A percentile compares a stretch with the other conserved stretches of the same genome.
phyloP scores from a whole-genome alignment of 176 grass and related monocot species.

The Oryza rufipogon region DNA sequence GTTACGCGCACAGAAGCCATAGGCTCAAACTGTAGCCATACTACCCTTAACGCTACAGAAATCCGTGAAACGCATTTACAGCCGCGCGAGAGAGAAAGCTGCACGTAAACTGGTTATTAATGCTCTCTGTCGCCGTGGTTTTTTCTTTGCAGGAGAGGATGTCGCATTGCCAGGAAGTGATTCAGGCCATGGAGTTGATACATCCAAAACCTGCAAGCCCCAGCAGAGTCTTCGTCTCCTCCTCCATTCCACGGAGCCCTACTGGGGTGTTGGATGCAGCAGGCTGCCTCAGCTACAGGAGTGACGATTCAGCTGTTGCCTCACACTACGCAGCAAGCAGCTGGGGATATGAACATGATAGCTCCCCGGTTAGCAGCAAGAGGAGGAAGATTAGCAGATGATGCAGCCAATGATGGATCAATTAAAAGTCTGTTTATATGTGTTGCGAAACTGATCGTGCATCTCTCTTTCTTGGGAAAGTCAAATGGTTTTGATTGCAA shows the following conservation, averaged over 20 bases:
- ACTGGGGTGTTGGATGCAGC: slow-evolving; percentile 88
- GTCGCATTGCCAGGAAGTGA: slow-evolving; percentile 57
- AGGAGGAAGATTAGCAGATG: slow-evolving; percentile 88
- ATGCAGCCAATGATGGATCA: slow-evolving; percentile 33
- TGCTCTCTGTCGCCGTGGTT: slow-evolving; percentile 17
- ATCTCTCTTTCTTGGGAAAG: slow-evolving; percentile 7
- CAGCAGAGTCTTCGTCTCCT: not conserved
- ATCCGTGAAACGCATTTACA: slow-evolving; percentile 41
- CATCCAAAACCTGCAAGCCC: slow-evolving; percentile 27
- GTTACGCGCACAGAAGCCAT: slow-evolving; percentile 18
- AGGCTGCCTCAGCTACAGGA: slow-evolving; percentile 82
- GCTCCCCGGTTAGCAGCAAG: slow-evolving; percentile 70
- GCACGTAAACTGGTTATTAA: slow-evolving; percentile 15
- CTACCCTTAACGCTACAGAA: not conserved
- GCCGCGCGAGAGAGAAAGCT: slow-evolving; percentile 4
- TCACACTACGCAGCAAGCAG: slow-evolving; percentile 42
- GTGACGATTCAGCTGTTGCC: slow-evolving; percentile 25
- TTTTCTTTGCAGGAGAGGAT: slow-evolving; percentile 70
- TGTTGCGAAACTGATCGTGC: not conserved
- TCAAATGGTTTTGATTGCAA: slow-evolving; percentile 34
- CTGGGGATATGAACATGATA: slow-evolving; percentile 26
- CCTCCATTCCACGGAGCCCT: slow-evolving; percentile 69
- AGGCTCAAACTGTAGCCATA: slow-evolving; percentile 19
- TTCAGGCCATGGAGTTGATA: slow-evolving; percentile 44
- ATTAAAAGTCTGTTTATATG: not conserved